phyloP scores from a whole-genome alignment of 75 land plant genomes.

The Adiantum capillusveneris region DNA sequence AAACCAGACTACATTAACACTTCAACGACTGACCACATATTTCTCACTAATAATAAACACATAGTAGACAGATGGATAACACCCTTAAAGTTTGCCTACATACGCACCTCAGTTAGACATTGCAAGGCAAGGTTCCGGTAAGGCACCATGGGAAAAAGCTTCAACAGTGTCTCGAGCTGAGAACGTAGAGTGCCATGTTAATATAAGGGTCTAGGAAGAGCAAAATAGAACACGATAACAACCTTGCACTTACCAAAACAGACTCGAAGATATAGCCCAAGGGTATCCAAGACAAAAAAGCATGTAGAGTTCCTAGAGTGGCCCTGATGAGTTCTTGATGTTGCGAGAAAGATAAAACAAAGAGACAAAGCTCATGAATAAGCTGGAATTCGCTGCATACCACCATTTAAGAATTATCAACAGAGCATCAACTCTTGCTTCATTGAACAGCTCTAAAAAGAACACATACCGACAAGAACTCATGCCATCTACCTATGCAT shows the following conservation, averaged over 20 bases:
- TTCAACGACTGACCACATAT: too few species aligned
- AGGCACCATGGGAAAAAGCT: conserved; percentile 69
- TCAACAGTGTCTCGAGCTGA: conserved; percentile 82
- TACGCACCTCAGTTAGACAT: conserved; percentile 92
- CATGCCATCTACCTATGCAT: too few species aligned
- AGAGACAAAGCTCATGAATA: conserved; percentile 94
- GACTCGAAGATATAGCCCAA: conserved; percentile 94
- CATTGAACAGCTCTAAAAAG: too few species aligned
- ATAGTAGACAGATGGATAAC: too few species aligned
- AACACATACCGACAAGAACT: too few species aligned
- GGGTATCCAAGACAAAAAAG: conserved; percentile 96
- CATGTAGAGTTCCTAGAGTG: conserved; percentile 88
- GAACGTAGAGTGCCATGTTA: background rate
- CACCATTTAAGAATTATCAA: too few species aligned
- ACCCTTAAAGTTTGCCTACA: too few species aligned
- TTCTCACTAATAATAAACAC: too few species aligned
- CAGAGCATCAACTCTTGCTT: too few species aligned
- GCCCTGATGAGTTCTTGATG: conserved; percentile 88
- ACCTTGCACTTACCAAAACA: conserved; percentile 56
- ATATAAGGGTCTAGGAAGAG: background rate
- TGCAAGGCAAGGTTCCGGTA: conserved; percentile 88
- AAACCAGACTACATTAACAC: too few species aligned
- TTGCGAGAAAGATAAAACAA: conserved; percentile 86
- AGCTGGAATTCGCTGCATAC: conserved; percentile 88
- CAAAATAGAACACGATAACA: too few species aligned